phyloP scores from a whole-genome alignment of 495 filamentous ascomycete genomes.

The Paragyromitra xinjiangensis region DNA sequence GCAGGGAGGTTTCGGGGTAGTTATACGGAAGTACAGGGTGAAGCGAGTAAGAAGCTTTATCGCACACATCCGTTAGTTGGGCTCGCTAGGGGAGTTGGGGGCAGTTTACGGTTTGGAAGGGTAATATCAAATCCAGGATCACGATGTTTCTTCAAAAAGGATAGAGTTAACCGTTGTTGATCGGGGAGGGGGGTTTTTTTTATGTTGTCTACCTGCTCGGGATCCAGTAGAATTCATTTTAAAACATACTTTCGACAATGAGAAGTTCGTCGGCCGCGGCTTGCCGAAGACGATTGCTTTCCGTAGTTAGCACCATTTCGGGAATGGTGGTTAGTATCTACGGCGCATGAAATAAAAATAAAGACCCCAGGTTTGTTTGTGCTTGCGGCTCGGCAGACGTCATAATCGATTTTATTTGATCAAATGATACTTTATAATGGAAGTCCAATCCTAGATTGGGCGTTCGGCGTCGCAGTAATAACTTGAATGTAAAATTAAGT shows the following conservation, averaged over 20 bases:
- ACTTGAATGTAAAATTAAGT: too few species aligned
- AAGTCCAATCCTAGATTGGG: background rate
- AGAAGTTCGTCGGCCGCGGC: slow-evolving; percentile 4
- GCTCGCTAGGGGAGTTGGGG: background rate
- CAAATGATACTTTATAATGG: background rate
- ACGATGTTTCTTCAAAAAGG: background rate
- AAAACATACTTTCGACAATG: slow-evolving; percentile 7
- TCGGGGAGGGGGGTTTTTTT: background rate
- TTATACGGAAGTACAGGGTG: slow-evolving; percentile 8
- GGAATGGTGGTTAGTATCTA: background rate
- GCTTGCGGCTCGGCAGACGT: background rate
- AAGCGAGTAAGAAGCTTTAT: slow-evolving; percentile 5
- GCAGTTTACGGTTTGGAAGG: slow-evolving; percentile 1
- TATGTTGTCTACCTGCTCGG: slow-evolving; percentile 6
- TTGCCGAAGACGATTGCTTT: background rate
- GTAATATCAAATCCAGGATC: slow-evolving; percentile 6
- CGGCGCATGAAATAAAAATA: too few species aligned
- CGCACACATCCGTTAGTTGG: background rate
- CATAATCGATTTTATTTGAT: background rate
- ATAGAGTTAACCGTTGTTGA: background rate
- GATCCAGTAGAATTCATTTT: background rate
- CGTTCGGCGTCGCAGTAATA: too few species aligned
- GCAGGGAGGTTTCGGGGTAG: background rate
- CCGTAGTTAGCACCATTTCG: background rate
- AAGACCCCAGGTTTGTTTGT: too few species aligned